Conservation (phyloP, 2,329 filamentous ascomycete species). For the Tolypocladium album region DNA sequence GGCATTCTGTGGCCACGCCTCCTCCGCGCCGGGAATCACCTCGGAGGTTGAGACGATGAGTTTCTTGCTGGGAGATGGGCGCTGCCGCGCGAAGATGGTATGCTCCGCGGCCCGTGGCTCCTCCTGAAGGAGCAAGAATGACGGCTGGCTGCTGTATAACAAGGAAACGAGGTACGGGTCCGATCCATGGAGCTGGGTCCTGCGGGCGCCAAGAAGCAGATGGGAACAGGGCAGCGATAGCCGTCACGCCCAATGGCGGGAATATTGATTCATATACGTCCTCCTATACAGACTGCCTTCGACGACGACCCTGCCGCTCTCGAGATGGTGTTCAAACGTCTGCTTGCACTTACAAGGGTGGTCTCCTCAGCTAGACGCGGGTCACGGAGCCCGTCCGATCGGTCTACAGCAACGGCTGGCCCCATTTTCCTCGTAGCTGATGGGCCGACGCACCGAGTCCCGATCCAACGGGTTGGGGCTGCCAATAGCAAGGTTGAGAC, state of each 20-base stretch:
- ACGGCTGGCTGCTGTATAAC: background rate
- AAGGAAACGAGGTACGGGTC: background rate
- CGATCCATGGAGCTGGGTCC: background rate
- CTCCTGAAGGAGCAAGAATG: background rate
- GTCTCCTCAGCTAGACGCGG: background rate
- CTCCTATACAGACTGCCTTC: background rate
- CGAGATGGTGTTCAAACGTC: background rate
- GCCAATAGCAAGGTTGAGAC: background rate
- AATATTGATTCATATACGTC: background rate
- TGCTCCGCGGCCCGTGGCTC: background rate
- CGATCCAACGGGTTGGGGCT: background rate
- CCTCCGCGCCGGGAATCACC: background rate
- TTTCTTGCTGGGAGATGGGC: background rate
- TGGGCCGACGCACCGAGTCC: background rate
- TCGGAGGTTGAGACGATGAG: background rate
- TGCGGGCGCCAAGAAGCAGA: background rate
- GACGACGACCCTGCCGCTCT: background rate
- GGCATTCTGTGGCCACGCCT: constrained; percentile 20
- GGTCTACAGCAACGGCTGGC: background rate
- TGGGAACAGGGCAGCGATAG: background rate
- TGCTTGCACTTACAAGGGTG: background rate
- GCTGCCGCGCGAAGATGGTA: background rate
- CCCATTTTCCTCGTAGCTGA: background rate
- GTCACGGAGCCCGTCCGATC: background rate
- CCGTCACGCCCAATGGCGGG: background rate